Evolutionary conservation across 371 early-diverging fungal species (phyloP).

Genomic region (Rhizopus delemar): DNA sequence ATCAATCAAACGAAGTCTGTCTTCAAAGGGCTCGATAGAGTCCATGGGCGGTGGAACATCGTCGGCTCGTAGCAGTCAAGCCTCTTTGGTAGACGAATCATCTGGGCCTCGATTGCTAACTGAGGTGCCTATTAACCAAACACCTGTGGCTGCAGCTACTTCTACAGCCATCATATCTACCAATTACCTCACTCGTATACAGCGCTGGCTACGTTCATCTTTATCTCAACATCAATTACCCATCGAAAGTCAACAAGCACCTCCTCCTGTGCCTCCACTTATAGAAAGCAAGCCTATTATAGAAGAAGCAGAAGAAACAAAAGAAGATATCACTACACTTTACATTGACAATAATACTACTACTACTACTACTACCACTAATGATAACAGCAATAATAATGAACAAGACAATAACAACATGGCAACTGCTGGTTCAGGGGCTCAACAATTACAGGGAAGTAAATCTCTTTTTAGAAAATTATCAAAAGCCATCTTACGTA

Average conservation of each 20-base stretch:
- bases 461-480: constrained; percentile 31
- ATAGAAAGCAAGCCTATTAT: constrained; percentile 18
- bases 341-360: neutral
- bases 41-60: constrained; percentile 33
- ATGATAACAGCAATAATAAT: constrained; percentile 1
- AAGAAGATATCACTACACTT: constrained; percentile 8
- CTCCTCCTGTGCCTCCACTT: constrained; percentile 16
- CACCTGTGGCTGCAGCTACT: constrained; percentile 10
- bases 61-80: constrained; percentile 43
- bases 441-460: constrained; percentile 8
- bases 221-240: constrained; percentile 42
- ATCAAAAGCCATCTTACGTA: constrained; percentile 27
- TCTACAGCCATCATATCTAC: constrained; percentile 35
- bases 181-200: constrained; percentile 42
- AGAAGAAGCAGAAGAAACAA: constrained; percentile 16
- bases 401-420: neutral
- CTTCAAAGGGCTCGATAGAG: constrained; percentile 42
- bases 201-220: constrained; percentile 50
- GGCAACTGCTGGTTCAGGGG: constrained; percentile 5
- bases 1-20: constrained; percentile 22
- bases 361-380: neutral
- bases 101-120: constrained; percentile 13
- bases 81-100: constrained; percentile 25
- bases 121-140: constrained; percentile 26
- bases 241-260: constrained; percentile 2